Percentiles rank a stretch among this genome's conserved stretches.
These are phyloP conservation scores for Candida berthetii DNA, from an alignment of 805 yeast genomes.

Conservation along the genomic window DNA sequence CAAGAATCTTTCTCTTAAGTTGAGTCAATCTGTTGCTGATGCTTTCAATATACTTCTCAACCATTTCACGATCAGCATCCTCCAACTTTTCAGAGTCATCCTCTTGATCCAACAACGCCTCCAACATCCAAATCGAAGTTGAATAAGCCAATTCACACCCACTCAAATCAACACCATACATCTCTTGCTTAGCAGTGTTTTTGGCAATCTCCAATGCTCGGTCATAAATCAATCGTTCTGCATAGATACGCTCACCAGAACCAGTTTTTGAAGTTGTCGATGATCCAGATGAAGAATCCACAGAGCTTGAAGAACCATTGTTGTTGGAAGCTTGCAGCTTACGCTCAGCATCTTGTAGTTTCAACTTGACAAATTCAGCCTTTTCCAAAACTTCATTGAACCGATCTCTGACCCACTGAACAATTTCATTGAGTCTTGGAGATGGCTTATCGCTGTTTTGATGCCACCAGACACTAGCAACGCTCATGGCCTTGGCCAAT, in stretches of 20 bases:
- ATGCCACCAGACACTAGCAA: conserved; percentile 91
- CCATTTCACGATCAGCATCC: conserved; percentile 65
- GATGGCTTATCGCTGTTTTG: conserved; percentile 32
- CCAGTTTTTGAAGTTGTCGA: conserved; percentile 3
- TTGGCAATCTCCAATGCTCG: conserved; percentile 91
- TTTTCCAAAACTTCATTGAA: conserved; percentile 86
- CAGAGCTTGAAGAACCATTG: too few species aligned
- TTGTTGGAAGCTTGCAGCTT: conserved; percentile 14
- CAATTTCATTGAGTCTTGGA: conserved; percentile 46
- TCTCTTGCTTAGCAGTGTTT: conserved; percentile 84
- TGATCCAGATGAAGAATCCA: too few species aligned
- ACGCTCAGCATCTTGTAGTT: conserved; percentile 44
- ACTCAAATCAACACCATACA: conserved; percentile 55
- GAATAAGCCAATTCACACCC: conserved; percentile 88
- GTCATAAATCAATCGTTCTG: conserved; percentile 86
- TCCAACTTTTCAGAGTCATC: conserved; percentile 43
- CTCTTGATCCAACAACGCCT: conserved; percentile 62
- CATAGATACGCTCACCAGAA: conserved; percentile 34
- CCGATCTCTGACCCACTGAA: conserved; percentile 83
- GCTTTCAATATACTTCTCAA: conserved; percentile 75
- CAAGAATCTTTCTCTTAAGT: conserved; percentile 50
- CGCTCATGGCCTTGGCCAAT: conserved; percentile 78
- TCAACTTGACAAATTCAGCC: conserved; percentile 71
- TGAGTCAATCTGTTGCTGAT: conserved; percentile 77
- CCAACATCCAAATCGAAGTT: conserved; percentile 93